Percentiles rank a stretch among this genome's conserved stretches.
Conservation (phyloP, 2,329 filamentous ascomycete species). For the Penicillium psychrosexuale region DNA sequence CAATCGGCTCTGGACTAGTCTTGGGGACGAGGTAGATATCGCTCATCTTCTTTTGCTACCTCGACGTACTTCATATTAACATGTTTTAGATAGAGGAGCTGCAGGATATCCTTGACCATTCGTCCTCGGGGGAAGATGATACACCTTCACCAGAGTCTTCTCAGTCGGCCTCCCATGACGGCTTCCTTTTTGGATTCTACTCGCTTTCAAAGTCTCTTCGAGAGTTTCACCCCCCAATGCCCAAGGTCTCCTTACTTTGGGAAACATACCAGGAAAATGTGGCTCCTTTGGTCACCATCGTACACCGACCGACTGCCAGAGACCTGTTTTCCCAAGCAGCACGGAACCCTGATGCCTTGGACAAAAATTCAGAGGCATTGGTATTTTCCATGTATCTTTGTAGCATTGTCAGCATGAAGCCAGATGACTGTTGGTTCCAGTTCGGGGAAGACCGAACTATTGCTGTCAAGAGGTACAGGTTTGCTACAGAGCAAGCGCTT, state of each 20-base stretch:
- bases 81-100: constrained; percentile 56
- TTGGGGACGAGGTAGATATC: constrained; percentile 55
- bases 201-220: constrained; percentile 56
- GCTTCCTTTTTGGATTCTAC: constrained; percentile 60
- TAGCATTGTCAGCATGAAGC: constrained; percentile 46
- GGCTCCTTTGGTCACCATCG: constrained; percentile 59
- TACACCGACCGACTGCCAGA: constrained; percentile 56
- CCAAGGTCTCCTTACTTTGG: constrained; percentile 54
- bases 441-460: constrained; percentile 53
- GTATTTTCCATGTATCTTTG: constrained; percentile 63
- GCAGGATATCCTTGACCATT: constrained; percentile 58
- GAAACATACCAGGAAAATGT: constrained; percentile 60
- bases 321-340: constrained; percentile 52
- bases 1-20: constrained; percentile 59
- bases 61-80: constrained; percentile 6
- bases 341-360: constrained; percentile 49
- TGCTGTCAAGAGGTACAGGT: constrained; percentile 56
- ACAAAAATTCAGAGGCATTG: constrained; percentile 55
- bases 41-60: not conserved
- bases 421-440: constrained; percentile 41
- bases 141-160: constrained; percentile 47
- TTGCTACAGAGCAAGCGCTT: constrained; percentile 62
- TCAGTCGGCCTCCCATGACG: constrained; percentile 50
- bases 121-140: constrained; percentile 57
- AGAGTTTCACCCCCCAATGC: constrained; percentile 53